Evolutionary conservation across 2,329 filamentous ascomycete genomes (phyloP).

Genomic region (Aspergillus sp.): DNA sequence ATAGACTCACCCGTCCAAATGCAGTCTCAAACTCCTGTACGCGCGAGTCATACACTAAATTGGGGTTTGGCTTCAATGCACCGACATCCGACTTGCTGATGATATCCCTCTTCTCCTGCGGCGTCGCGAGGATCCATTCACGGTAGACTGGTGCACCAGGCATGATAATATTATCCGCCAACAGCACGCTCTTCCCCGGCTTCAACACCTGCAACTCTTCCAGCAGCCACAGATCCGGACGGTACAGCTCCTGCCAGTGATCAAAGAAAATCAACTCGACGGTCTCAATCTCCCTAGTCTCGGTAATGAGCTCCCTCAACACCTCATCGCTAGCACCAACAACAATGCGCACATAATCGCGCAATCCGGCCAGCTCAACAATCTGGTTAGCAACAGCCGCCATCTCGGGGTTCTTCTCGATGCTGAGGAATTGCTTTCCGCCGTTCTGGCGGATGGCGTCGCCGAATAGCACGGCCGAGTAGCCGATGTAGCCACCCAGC

Average conservation of each 20-base stretch:
- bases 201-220: constrained; percentile 64
- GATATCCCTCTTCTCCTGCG: constrained; percentile 55
- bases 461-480: constrained; percentile 73
- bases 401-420: constrained; percentile 72
- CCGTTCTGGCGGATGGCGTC: constrained; percentile 60
- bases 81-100: constrained; percentile 17
- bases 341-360: constrained; percentile 64
- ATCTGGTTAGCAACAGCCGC: constrained; percentile 64
- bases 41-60: constrained; percentile 3
- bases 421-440: constrained; percentile 62
- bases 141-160: constrained; percentile 44
- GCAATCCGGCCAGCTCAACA: constrained; percentile 68
- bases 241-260: constrained; percentile 74
- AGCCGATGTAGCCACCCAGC: constrained; percentile 75
- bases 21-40: constrained; percentile 16
- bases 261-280: constrained; percentile 76
- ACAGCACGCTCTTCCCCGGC: constrained; percentile 43
- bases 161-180: constrained; percentile 41
- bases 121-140: constrained; percentile 63
- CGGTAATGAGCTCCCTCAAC: constrained; percentile 54
- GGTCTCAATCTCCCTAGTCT: constrained; percentile 48
- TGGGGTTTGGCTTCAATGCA: too few relatives aligned
- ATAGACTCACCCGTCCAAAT: constrained; percentile 8
- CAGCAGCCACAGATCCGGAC: constrained; percentile 68
- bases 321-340: constrained; percentile 66